A percentile compares a stretch with the other conserved stretches of the same genome.
Evolutionary conservation across 768 basidiomycete species (phyloP).

Genomic region (Austroboletus eburneus): DNA sequence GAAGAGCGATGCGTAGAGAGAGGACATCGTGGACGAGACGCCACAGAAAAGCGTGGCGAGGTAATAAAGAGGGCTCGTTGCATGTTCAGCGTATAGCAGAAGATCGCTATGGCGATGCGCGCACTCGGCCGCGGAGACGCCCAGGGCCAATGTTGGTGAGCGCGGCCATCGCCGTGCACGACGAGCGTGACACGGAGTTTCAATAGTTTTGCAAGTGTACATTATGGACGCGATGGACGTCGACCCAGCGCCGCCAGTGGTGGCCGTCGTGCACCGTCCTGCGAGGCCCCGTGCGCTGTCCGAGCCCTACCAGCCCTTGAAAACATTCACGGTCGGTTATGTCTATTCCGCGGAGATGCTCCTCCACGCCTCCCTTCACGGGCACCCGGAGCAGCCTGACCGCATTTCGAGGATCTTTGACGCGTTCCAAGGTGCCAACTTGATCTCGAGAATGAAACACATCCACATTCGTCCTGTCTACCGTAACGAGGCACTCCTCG

Average conservation of each 20-base stretch:
- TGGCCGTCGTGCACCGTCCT: too few species aligned
- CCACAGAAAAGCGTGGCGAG: too few species aligned
- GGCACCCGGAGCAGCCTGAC: constrained; percentile 72
- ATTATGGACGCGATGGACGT: too few species aligned
- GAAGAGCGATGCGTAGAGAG: constrained; percentile 43
- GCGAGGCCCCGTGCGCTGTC: constrained; percentile 23
- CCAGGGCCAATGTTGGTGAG: too few species aligned
- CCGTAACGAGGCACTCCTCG: constrained; percentile 77
- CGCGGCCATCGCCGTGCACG: constrained; percentile 28
- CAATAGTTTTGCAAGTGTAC: too few species aligned
- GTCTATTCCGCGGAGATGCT: constrained; percentile 88
- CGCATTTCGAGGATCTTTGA: constrained; percentile 78
- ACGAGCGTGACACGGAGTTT: too few species aligned
- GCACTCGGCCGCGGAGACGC: neutral
- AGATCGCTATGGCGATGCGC: constrained; percentile 14
- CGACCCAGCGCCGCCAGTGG: too few species aligned
- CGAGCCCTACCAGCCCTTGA: constrained; percentile 27
- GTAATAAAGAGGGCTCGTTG: too few species aligned
- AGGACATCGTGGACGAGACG: too few species aligned
- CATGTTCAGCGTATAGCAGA: too few species aligned
- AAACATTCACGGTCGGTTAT: constrained; percentile 59
- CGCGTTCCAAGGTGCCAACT: constrained; percentile 52
- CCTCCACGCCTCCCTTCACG: constrained; percentile 63
- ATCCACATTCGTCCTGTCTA: constrained; percentile 72
- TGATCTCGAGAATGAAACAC: constrained; percentile 69